Evolutionary conservation across 352 stramenopile species (phyloP).

Genomic region (Globisporangium cederbergense): DNA sequence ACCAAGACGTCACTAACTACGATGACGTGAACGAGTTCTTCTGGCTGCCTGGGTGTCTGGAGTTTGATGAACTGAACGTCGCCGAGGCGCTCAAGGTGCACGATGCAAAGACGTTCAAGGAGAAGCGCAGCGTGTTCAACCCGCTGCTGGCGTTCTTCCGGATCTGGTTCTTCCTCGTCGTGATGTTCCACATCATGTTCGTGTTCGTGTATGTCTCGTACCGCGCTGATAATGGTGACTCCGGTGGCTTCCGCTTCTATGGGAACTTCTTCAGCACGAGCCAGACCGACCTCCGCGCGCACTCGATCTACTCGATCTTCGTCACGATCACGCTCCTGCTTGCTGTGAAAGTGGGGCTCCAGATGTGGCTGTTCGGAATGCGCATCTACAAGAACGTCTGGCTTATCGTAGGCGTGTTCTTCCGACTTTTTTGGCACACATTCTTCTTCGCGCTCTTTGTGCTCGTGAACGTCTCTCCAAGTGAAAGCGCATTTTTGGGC

Average conservation of each 20-base stretch:
- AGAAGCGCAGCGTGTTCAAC: slow-evolving; percentile 86
- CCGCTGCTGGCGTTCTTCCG: slow-evolving; percentile 79
- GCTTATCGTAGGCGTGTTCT: slow-evolving; percentile 62
- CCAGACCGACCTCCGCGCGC: slow-evolving; percentile 57
- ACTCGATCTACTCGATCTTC: slow-evolving; percentile 73
- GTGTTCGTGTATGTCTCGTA: slow-evolving; percentile 71
- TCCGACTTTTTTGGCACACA: slow-evolving; percentile 65
- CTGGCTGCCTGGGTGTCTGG: slow-evolving; percentile 62
- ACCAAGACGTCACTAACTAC: slow-evolving; percentile 85
- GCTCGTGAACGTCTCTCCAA: slow-evolving; percentile 56
- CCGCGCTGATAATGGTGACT: slow-evolving; percentile 48
- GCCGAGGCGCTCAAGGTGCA: slow-evolving; percentile 51
- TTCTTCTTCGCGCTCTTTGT: slow-evolving; percentile 72
- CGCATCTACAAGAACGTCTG: slow-evolving; percentile 62
- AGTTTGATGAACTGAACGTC: slow-evolving; percentile 69
- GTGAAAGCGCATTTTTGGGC: slow-evolving; percentile 43
- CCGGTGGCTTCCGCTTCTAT: slow-evolving; percentile 54
- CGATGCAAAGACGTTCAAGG: slow-evolving; percentile 85
- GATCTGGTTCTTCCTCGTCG: slow-evolving; percentile 80
- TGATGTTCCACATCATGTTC: slow-evolving; percentile 66
- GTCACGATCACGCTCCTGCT: slow-evolving; percentile 52
- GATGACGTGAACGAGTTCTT: slow-evolving; percentile 91
- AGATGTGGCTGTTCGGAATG: slow-evolving; percentile 73
- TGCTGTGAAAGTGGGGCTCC: slow-evolving; percentile 61
- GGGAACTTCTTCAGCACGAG: slow-evolving; percentile 48